Conservation (phyloP, 1,284 basidiomycete genomes). For the Tetrapyrgos nigripes region DNA sequence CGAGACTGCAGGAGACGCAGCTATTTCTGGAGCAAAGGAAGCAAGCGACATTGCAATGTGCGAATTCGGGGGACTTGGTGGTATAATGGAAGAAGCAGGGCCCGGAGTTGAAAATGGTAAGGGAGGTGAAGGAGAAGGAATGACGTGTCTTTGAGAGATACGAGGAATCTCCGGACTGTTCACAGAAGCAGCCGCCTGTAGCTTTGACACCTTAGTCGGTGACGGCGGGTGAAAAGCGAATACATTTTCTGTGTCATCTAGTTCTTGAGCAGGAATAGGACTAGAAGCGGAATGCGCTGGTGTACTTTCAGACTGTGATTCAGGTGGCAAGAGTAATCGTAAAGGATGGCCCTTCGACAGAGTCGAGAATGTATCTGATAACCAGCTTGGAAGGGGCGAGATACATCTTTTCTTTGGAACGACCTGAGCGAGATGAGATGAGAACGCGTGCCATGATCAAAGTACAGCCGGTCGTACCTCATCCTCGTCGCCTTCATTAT, state of each 20-base stretch:
- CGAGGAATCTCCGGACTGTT: neutral
- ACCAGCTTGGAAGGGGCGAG: slow-evolving; percentile 31
- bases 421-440: slow-evolving; percentile 6
- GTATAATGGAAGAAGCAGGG: slow-evolving; percentile 22
- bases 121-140: slow-evolving; percentile 6
- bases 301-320: neutral
- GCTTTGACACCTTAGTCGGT: neutral
- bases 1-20: neutral
- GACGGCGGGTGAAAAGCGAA: slow-evolving; percentile 12
- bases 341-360: slow-evolving; percentile 43
- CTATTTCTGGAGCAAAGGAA: neutral
- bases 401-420: slow-evolving; percentile 3
- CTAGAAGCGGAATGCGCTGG: neutral
- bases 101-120: slow-evolving; percentile 32
- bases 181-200: neutral
- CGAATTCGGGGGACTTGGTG: slow-evolving; percentile 7
- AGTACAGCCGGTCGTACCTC: neutral
- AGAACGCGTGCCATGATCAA: neutral
- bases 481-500: slow-evolving; percentile 13
- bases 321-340: slow-evolving; percentile 39
- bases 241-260: slow-evolving; percentile 1
- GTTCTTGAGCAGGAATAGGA: neutral
- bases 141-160: neutral
- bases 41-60: neutral
- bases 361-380: slow-evolving; percentile 41